Evolutionary conservation across 1,284 basidiomycete species (phyloP), one percentile per base, ranked within the genome.

Genomic region (Ustilago xerochloae): DNA sequence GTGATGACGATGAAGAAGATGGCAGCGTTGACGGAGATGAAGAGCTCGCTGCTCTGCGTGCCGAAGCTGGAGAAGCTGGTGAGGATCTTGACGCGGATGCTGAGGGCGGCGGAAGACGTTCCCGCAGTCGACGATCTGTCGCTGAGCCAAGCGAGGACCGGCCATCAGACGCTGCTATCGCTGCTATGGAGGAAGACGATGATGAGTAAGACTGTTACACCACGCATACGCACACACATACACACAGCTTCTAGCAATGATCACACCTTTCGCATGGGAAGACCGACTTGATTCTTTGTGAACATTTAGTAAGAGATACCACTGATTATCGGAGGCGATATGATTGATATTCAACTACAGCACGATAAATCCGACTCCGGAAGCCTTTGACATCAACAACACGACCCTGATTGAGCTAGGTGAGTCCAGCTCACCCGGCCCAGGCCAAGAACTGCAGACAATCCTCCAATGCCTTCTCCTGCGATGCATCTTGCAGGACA

Each of bases 41-140:
- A 56, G 80, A 81, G 65, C 74, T 81, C 4, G 80, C 80, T 13
- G 78, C 71, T 16, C 53, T 81, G 30, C 66, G 62, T 36, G 73
- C 68, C 2, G 78, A 77, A 29, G 76, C 76, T n/a, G 64, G 64
- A 8, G 59, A 67, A 35, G 64, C 50, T n/a, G 77, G 72, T 18
- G 63, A 80, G 43, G 64, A 73, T 2, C 63, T 67, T 33, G 65
- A 70, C 12, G 39, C 46, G 41, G 63, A 61, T 24, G 62, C 20
- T 3, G 48, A 57, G 39, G 38, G 43, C n/a, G 53, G 70, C 41
- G 55, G 24, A 50, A 48, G 63, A 32, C 63, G 56, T 8, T 66
- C 63, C 5, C 63, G 69, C 48, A 60, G 28, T 38, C 59, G 59
- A 54, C 57, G 55, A 39, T 30, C 68, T 15, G 58, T 50, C 24